A percentile compares a stretch with the other conserved stretches of the same genome.
phyloP scores from a whole-genome alignment of 495 filamentous ascomycete genomes.

The Annulohypoxylon nitens region DNA sequence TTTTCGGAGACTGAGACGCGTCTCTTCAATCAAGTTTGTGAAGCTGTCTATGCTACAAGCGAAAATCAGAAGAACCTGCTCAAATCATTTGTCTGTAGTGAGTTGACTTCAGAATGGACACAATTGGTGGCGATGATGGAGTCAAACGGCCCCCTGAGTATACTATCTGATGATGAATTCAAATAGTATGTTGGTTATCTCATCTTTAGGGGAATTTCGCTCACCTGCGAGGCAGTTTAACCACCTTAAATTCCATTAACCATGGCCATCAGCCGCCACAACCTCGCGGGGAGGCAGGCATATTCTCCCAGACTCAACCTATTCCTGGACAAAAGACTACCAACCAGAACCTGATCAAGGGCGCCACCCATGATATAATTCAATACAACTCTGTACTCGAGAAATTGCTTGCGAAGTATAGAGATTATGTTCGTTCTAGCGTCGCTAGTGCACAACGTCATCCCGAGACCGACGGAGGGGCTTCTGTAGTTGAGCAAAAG shows the following conservation, averaged over 20 bases:
- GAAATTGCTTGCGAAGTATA: constrained; percentile 38
- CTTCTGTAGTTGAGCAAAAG: constrained; percentile 30
- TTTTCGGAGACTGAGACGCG: constrained; percentile 38
- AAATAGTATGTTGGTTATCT: constrained; percentile 32
- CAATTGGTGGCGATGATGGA: constrained; percentile 31
- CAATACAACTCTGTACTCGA: constrained; percentile 42
- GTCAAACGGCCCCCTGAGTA: constrained; percentile 33
- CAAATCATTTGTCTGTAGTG: constrained; percentile 29
- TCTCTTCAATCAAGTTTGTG: constrained; percentile 40
- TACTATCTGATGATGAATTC: constrained; percentile 41
- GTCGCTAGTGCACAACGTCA: constrained; percentile 15
- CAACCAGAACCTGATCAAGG: constrained; percentile 13
- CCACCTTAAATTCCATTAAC: neutral
- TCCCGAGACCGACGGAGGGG: neutral
- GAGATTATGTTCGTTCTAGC: constrained; percentile 33
- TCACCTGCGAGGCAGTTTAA: constrained; percentile 23
- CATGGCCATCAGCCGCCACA: neutral
- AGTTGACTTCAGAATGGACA: constrained; percentile 33
- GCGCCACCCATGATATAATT: constrained; percentile 30
- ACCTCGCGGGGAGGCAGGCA: neutral
- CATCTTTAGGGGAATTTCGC: neutral
- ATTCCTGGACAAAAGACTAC: constrained; percentile 20
- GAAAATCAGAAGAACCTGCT: constrained; percentile 32
- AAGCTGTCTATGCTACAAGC: constrained; percentile 20
- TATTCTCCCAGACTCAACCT: constrained; percentile 22